phyloP scores from a whole-genome alignment of 2,329 filamentous ascomycete species.

The Colletotrichum sp. region DNA sequence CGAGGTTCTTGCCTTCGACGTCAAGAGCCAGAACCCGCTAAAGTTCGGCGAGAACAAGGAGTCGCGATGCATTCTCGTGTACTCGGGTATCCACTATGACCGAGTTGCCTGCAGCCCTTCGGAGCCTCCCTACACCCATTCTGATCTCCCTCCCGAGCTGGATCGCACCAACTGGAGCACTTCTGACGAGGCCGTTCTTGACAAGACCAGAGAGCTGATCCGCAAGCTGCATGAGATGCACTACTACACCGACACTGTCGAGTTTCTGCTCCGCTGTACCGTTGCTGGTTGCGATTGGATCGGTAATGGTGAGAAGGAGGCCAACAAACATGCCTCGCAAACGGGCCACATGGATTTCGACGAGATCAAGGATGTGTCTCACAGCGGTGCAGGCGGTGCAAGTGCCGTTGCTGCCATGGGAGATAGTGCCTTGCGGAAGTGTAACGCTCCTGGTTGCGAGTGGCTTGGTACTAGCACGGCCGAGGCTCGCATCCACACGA shows the following conservation, averaged over 20 bases:
- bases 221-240: conserved; percentile 69
- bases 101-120: conserved; percentile 78
- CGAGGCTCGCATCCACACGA: conserved; percentile 62
- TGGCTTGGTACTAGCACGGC: conserved; percentile 70
- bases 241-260: conserved; percentile 89
- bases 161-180: conserved; percentile 69
- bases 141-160: conserved; percentile 70
- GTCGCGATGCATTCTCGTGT: conserved; percentile 80
- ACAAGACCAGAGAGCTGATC: conserved; percentile 69
- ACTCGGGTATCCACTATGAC: conserved; percentile 94
- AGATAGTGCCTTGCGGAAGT: conserved; percentile 73
- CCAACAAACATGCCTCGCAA: conserved; percentile 64
- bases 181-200: conserved; percentile 70
- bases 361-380: conserved; percentile 71
- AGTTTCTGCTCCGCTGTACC: conserved; percentile 80
- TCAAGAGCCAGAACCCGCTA: conserved; percentile 47
- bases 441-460: conserved; percentile 66
- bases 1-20: conserved; percentile 85
- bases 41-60: conserved; percentile 78
- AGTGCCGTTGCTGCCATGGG: background rate
- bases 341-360: conserved; percentile 66
- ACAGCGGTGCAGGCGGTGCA: background rate
- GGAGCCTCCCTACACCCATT: conserved; percentile 57
- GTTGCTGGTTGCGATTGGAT: conserved; percentile 65
- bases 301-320: conserved; percentile 69